These are phyloP conservation scores for Iberis pinnata DNA, from an alignment of 345 rosid species.

Conservation along the genomic window DNA sequence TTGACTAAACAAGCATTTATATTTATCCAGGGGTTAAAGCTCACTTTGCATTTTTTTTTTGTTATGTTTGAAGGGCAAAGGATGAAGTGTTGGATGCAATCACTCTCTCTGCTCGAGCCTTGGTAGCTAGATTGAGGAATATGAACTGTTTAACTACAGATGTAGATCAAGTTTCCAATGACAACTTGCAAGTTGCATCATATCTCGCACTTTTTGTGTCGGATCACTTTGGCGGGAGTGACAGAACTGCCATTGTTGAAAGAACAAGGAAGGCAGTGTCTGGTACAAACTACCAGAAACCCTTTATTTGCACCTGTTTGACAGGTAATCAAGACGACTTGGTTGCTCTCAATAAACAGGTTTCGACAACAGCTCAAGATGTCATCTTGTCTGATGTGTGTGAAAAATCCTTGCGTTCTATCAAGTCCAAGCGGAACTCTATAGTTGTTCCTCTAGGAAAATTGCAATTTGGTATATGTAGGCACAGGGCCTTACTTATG, in stretches of 20 bases:
- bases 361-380: conserved; percentile 39
- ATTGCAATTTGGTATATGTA: conserved; percentile 83
- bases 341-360: conserved; percentile 34
- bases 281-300: conserved; percentile 74
- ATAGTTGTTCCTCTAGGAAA: conserved; percentile 76
- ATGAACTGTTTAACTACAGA: conserved; percentile 41
- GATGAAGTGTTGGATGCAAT: conserved; percentile 90
- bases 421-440: conserved; percentile 60
- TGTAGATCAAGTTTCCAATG: conserved; percentile 30
- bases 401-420: conserved; percentile 64
- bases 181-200: conserved; percentile 58
- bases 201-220: conserved; percentile 92
- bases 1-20: not conserved
- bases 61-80: conserved; percentile 42
- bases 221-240: conserved; percentile 98
- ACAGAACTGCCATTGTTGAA: conserved; percentile 55
- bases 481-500: conserved; percentile 89
- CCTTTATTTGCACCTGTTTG: conserved; percentile 88
- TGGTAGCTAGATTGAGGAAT: conserved; percentile 53
- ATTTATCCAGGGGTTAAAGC: not conserved
- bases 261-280: conserved; percentile 67
- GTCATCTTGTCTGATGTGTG: conserved; percentile 59
- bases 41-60: conserved; percentile 4
- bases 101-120: conserved; percentile 57
- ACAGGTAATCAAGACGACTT: conserved; percentile 53